Evolutionary conservation across 2,329 filamentous ascomycete genomes (phyloP).

Genomic region (Fusarium nanum): DNA sequence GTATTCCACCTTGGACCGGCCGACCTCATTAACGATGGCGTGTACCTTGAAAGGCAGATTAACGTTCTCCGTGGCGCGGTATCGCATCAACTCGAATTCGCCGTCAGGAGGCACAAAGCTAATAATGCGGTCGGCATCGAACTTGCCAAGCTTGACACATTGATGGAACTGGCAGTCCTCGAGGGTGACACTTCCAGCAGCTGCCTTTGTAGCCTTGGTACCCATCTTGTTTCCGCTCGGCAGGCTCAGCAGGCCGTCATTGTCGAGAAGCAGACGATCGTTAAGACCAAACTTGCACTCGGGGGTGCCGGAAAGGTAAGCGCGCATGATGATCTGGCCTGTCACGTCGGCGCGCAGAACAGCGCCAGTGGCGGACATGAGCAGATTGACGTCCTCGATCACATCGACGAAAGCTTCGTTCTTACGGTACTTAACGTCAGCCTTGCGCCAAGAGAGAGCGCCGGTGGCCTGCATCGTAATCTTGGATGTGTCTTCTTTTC

Average conservation of each 20-base stretch:
- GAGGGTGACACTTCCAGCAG: constrained; percentile 92
- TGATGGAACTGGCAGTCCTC: constrained; percentile 99
- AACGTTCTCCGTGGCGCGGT: constrained; percentile 97
- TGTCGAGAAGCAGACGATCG: constrained; percentile 91
- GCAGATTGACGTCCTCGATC: constrained; percentile 97
- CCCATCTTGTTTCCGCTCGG: constrained; percentile 81
- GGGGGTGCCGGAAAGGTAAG: constrained; percentile 94
- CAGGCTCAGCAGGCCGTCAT: constrained; percentile 72
- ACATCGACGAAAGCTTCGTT: constrained; percentile 99
- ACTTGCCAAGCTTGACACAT: constrained; percentile 96
- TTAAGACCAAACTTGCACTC: constrained; percentile 99
- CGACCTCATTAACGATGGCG: constrained; percentile 96
- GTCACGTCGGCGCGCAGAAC: constrained; percentile 96
- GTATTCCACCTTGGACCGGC: constrained; percentile 98
- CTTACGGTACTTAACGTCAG: constrained; percentile 98
- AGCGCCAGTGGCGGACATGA: constrained; percentile 98
- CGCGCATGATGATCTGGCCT: constrained; percentile 98
- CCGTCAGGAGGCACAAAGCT: constrained; percentile 97
- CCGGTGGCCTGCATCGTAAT: constrained; percentile 99
- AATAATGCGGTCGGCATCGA: constrained; percentile 96
- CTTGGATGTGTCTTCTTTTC: constrained; percentile 91
- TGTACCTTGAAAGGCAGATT: constrained; percentile 99
- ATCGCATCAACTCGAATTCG: constrained; percentile 98
- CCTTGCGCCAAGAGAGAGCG: constrained; percentile 94
- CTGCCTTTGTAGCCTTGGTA: constrained; percentile 92